Conservation (phyloP, 75 land plant species). For the Larix kaempferi region DNA sequence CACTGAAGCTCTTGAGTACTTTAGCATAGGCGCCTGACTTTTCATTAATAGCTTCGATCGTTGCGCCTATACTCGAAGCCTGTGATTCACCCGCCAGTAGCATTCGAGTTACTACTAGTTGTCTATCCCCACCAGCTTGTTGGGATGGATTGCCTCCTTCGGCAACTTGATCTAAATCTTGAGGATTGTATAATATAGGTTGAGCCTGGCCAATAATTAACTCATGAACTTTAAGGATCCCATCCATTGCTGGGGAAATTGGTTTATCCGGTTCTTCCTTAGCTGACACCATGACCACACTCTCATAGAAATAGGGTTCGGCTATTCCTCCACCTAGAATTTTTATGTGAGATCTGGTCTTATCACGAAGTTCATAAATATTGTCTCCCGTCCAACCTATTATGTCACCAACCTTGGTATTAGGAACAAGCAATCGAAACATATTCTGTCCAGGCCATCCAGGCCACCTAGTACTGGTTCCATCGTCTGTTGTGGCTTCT, state of each 20-base stretch:
- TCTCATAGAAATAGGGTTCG: neutral
- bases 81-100: neutral
- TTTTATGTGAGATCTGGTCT: neutral
- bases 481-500: too few relatives aligned
- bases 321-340: neutral
- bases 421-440: too few relatives aligned
- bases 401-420: neutral
- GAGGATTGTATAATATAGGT: too few relatives aligned
- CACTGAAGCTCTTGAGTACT: neutral
- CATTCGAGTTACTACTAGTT: too few relatives aligned
- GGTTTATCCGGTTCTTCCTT: slow-evolving; percentile 75
- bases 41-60: slow-evolving; percentile 15
- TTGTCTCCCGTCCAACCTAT: neutral
- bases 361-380: neutral
- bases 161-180: neutral
- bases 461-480: too few relatives aligned
- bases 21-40: neutral
- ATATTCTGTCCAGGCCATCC: too few relatives aligned
- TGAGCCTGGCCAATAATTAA: too few relatives aligned
- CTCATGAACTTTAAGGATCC: slow-evolving; percentile 61
- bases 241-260: slow-evolving; percentile 88
- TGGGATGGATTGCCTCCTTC: too few relatives aligned
- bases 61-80: slow-evolving; percentile 26
- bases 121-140: too few relatives aligned
- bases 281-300: slow-evolving; percentile 67